A percentile compares a stretch with the other conserved stretches of the same genome.
Conservation (phyloP, 1,284 basidiomycete species). For the Tremellales sp. region DNA sequence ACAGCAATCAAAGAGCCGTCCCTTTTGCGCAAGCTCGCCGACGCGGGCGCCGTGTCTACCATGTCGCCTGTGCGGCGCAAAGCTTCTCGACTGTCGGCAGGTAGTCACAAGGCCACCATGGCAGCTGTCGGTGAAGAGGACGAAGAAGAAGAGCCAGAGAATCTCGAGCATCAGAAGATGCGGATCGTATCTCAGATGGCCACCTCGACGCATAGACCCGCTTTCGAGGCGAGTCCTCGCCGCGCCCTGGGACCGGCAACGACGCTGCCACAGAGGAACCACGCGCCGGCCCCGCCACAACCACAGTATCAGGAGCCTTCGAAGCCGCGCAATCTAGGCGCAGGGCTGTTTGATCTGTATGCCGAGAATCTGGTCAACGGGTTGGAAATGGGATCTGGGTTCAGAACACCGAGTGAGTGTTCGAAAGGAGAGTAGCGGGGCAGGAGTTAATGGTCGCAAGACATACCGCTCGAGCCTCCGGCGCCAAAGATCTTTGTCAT, state of each 20-base stretch:
- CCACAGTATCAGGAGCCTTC: slow-evolving; percentile 41
- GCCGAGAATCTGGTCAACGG: slow-evolving; percentile 65
- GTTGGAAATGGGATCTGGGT: slow-evolving; percentile 64
- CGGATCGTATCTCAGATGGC: slow-evolving; percentile 87
- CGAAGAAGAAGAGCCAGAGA: slow-evolving; percentile 42
- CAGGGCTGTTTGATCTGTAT: slow-evolving; percentile 47
- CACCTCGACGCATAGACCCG: slow-evolving; percentile 3
- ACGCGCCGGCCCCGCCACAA: slow-evolving; percentile 2
- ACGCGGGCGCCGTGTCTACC: slow-evolving; percentile 41
- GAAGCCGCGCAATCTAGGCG: slow-evolving; percentile 28
- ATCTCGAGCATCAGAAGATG: slow-evolving; percentile 63
- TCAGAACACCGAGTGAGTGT: slow-evolving; percentile 58
- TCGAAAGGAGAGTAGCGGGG: background rate
- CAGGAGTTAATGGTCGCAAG: slow-evolving; percentile 6
- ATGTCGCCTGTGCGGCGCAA: slow-evolving; percentile 36
- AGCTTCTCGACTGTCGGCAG: slow-evolving; percentile 13
- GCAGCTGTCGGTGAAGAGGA: slow-evolving; percentile 57
- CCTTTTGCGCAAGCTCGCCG: slow-evolving; percentile 56
- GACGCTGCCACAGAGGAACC: slow-evolving; percentile 13
- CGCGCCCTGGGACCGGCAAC: slow-evolving; percentile 17
- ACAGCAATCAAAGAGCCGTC: slow-evolving; percentile 54
- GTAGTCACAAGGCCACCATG: slow-evolving; percentile 44
- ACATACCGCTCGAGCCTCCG: slow-evolving; percentile 50
- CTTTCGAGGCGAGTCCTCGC: background rate
- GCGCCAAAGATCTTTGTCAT: slow-evolving; percentile 85